Conservation (phyloP, 805 yeast genomes). For the Cyberlindnera saturnus region DNA sequence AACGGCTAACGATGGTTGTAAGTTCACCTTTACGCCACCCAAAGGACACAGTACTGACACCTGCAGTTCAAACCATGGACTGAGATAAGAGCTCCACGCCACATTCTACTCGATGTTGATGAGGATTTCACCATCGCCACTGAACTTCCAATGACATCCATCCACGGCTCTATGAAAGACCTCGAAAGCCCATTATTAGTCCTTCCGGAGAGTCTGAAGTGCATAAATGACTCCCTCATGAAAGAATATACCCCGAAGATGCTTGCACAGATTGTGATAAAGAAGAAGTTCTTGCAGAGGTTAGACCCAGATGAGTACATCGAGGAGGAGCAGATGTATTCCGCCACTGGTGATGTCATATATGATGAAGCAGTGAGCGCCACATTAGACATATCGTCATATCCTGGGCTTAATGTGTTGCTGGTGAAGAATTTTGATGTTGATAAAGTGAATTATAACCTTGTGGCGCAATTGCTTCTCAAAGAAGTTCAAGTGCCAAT, state of each 20-base stretch:
- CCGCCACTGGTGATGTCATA: constrained; percentile 12
- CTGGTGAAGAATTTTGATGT: constrained; percentile 18
- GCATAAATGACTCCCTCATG: constrained; percentile 10
- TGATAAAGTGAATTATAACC: constrained; percentile 29
- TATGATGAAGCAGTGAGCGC: constrained; percentile 3
- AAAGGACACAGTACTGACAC: not conserved
- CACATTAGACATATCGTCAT: constrained; percentile 12
- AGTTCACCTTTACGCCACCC: not conserved
- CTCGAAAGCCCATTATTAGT: constrained; percentile 13
- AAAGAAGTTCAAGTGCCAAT: constrained; percentile 3
- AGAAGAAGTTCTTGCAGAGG: constrained; percentile 6
- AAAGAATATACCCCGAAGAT: not conserved
- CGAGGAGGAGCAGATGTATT: constrained; percentile 46
- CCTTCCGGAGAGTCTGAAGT: constrained; percentile 12
- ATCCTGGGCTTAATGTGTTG: constrained; percentile 11
- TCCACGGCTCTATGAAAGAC: not conserved
- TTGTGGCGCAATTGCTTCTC: constrained; percentile 23
- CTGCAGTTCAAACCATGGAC: constrained; percentile 41
- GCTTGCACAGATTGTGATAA: constrained; percentile 1
- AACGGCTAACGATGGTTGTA: constrained; percentile 12
- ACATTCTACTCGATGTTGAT: constrained; percentile 39
- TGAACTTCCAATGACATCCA: constrained; percentile 9
- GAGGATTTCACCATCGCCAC: constrained; percentile 20
- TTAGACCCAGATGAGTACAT: constrained; percentile 28
- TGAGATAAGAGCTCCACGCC: constrained; percentile 40